Evolutionary conservation across 768 basidiomycete species (phyloP).

Genomic region (Serendipita indica): DNA sequence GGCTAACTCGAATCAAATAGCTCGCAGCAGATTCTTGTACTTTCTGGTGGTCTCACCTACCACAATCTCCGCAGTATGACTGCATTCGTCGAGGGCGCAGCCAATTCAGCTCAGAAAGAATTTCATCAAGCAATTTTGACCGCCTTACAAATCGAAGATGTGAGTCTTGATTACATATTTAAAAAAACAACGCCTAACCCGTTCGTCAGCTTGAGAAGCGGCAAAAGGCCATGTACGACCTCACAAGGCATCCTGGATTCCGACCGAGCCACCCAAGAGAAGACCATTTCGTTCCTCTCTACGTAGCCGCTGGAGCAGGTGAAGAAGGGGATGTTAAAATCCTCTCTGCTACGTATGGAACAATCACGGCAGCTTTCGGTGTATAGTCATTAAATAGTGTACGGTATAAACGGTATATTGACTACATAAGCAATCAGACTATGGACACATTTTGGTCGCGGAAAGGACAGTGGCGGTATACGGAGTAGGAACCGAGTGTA

Average conservation of each 20-base stretch:
- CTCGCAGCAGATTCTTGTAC: conserved; percentile 47
- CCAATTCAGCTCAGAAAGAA: conserved; percentile 32
- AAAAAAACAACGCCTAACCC: background rate
- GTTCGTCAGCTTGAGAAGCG: conserved; percentile 32
- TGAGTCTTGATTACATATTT: conserved; percentile 17
- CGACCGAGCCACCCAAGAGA: conserved; percentile 55
- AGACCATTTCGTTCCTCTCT: conserved; percentile 71
- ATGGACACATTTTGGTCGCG: too few species aligned
- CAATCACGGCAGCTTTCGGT: conserved; percentile 54
- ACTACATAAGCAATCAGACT: too few species aligned
- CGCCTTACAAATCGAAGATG: conserved; percentile 37
- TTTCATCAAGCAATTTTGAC: conserved; percentile 47
- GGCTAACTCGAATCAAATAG: conserved; percentile 21
- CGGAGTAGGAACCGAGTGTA: background rate
- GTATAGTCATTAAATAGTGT: conserved; percentile 20
- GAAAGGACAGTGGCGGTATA: conserved; percentile 6
- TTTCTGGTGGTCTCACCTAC: conserved; percentile 55
- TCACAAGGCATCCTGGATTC: conserved; percentile 48
- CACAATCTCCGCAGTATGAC: conserved; percentile 48
- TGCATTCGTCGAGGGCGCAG: conserved; percentile 36
- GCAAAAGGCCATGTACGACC: conserved; percentile 37
- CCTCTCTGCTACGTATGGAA: conserved; percentile 39
- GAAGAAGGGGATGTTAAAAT: conserved; percentile 38
- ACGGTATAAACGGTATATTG: too few species aligned
- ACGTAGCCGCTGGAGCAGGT: conserved; percentile 61